Percentiles rank a stretch among this genome's conserved stretches.
Evolutionary conservation across 2,329 filamentous ascomycete genomes (phyloP).

Genomic region (Colletotrichum sp.): DNA sequence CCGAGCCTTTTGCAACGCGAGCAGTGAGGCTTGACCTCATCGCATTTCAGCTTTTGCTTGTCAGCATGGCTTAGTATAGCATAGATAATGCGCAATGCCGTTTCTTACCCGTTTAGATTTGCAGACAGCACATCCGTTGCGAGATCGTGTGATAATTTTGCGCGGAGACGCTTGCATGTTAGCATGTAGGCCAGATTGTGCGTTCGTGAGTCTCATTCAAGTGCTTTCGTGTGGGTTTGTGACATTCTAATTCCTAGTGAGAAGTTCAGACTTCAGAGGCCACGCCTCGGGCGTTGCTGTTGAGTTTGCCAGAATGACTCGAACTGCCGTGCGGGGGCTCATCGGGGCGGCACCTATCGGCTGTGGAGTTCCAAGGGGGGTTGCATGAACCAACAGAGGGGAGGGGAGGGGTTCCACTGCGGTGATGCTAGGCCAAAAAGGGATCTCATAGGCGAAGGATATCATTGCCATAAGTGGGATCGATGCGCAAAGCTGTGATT

Average conservation of each 20-base stretch:
- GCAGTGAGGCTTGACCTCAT: background rate
- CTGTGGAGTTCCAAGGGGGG: background rate
- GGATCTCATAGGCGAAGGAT: background rate
- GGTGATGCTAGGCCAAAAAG: background rate
- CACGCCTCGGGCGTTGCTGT: background rate
- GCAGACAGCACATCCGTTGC: constrained; percentile 9
- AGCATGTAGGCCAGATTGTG: background rate
- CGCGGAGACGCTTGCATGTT: background rate
- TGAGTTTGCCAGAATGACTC: background rate
- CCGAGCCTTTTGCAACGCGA: background rate
- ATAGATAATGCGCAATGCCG: fast-evolving
- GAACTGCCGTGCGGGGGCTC: background rate
- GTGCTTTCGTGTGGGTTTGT: background rate
- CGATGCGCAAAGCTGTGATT: background rate
- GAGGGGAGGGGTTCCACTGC: background rate
- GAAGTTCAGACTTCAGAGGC: background rate
- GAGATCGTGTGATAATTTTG: background rate
- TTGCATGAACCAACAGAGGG: background rate
- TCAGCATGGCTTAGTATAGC: background rate
- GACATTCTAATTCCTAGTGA: background rate
- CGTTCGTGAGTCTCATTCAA: too few species aligned
- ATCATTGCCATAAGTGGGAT: background rate
- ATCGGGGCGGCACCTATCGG: background rate
- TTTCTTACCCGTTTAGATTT: background rate
- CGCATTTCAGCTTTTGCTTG: background rate